phyloP scores from a whole-genome alignment of 2,329 filamentous ascomycete species.

The Colletotrichum sidae region DNA sequence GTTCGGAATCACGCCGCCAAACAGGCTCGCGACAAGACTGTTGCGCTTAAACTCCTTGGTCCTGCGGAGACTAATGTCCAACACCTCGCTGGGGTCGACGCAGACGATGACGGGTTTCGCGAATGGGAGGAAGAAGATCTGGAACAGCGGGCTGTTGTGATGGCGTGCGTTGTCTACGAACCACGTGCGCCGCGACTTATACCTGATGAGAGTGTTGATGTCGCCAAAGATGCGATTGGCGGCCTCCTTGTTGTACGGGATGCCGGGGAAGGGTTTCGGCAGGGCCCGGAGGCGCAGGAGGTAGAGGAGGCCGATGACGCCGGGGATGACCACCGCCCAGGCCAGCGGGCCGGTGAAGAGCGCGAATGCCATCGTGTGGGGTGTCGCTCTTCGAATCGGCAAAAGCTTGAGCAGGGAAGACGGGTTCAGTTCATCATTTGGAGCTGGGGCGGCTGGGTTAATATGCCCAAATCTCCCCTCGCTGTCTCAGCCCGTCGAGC shows the following conservation, averaged over 20 bases:
- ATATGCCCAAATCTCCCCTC: too few relatives aligned
- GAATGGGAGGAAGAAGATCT: constrained; percentile 51
- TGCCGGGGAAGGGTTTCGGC: constrained; percentile 45
- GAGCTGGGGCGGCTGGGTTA: too few relatives aligned
- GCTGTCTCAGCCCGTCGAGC: too few relatives aligned
- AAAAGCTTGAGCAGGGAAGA: too few relatives aligned
- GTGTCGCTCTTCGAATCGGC: too few relatives aligned
- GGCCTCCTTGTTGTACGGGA: constrained; percentile 43
- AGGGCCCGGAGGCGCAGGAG: constrained; percentile 24
- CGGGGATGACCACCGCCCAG: too few relatives aligned
- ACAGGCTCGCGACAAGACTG: constrained; percentile 29
- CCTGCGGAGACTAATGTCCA: constrained; percentile 48
- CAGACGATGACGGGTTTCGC: constrained; percentile 45
- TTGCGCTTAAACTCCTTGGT: constrained; percentile 48
- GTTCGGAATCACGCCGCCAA: constrained; percentile 38
- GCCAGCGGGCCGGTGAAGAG: too few relatives aligned
- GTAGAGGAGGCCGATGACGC: constrained; percentile 20
- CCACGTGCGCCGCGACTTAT: constrained; percentile 41
- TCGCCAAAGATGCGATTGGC: constrained; percentile 40
- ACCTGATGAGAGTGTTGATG: constrained; percentile 30
- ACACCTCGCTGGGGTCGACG: constrained; percentile 45
- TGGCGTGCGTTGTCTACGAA: constrained; percentile 40
- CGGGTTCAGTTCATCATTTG: too few relatives aligned
- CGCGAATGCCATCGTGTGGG: too few relatives aligned
- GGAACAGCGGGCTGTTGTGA: constrained; percentile 44